phyloP scores from a whole-genome alignment of 176 grass and related monocot species.

The Raddia guianensis region DNA sequence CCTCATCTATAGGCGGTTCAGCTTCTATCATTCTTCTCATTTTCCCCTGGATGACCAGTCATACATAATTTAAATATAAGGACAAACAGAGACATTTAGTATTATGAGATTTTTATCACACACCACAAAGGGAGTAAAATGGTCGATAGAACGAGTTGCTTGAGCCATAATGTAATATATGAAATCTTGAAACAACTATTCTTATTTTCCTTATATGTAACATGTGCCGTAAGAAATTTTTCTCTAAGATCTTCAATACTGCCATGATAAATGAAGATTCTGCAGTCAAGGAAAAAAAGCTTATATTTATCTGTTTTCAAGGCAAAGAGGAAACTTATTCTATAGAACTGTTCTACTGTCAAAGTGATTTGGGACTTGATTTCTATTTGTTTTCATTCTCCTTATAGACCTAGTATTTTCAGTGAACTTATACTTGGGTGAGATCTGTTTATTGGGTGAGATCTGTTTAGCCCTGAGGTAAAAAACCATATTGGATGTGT shows the following conservation, averaged over 20 bases:
- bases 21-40: constrained; percentile 97
- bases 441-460: too few species aligned
- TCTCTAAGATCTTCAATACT: constrained; percentile 5
- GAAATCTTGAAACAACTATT: neutral
- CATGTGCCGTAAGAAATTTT: neutral
- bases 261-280: neutral
- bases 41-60: constrained; percentile 68
- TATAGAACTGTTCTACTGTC: neutral
- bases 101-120: neutral
- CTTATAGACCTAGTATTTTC: too few species aligned
- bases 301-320: neutral
- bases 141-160: neutral
- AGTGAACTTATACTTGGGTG: too few species aligned
- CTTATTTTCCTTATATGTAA: neutral
- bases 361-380: too few species aligned
- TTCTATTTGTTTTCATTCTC: too few species aligned
- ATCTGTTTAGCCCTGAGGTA: too few species aligned
- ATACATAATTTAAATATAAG: constrained; percentile 30
- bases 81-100: neutral
- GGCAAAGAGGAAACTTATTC: neutral
- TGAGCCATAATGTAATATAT: constrained; percentile 1
- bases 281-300: neutral
- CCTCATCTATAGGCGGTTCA: constrained; percentile 74
- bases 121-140: constrained; percentile 15
- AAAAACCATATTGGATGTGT: too few species aligned